Evolutionary conservation across 768 basidiomycete species (phyloP).

Genomic region (Kwoniella heveanensis): DNA sequence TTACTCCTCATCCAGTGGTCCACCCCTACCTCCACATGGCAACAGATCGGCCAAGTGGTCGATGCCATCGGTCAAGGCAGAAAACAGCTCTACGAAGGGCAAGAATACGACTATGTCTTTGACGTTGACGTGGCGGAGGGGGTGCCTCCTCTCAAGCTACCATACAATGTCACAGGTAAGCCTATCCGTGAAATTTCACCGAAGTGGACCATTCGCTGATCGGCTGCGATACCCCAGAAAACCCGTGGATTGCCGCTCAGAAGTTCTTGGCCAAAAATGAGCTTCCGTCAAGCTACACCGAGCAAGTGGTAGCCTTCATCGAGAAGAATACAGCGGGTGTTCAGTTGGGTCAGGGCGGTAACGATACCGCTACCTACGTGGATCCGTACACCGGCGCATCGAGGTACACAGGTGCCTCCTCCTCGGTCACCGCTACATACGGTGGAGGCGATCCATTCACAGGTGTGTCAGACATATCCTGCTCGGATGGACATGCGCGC

Average conservation of each 20-base stretch:
- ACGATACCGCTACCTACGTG: constrained; percentile 63
- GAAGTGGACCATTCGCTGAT: no score
- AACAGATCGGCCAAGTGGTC: constrained; percentile 93
- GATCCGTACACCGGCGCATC: constrained; percentile 85
- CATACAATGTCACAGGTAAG: constrained; percentile 84
- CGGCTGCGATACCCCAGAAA: no score
- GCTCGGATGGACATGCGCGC: no score
- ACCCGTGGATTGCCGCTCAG: constrained; percentile 85
- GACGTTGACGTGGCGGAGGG: constrained; percentile 96
- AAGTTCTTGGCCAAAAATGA: constrained; percentile 82
- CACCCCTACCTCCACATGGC: constrained; percentile 68
- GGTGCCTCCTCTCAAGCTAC: constrained; percentile 86
- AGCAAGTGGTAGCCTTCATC: constrained; percentile 90
- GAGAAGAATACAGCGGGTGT: constrained; percentile 85
- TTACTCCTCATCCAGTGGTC: constrained; percentile 70
- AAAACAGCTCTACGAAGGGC: constrained; percentile 87
- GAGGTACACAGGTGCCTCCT: constrained; percentile 41
- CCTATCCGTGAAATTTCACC: constrained; percentile 14
- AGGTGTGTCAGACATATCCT: constrained; percentile 30
- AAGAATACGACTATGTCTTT: constrained; percentile 99
- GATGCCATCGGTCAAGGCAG: constrained; percentile 89
- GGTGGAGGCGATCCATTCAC: constrained; percentile 51
- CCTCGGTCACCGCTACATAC: constrained; percentile 17
- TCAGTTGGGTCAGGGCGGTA: constrained; percentile 59
- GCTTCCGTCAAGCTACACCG: constrained; percentile 76